Conservation (phyloP, 345 rosid genomes). For the Eucalyptus regnans region DNA sequence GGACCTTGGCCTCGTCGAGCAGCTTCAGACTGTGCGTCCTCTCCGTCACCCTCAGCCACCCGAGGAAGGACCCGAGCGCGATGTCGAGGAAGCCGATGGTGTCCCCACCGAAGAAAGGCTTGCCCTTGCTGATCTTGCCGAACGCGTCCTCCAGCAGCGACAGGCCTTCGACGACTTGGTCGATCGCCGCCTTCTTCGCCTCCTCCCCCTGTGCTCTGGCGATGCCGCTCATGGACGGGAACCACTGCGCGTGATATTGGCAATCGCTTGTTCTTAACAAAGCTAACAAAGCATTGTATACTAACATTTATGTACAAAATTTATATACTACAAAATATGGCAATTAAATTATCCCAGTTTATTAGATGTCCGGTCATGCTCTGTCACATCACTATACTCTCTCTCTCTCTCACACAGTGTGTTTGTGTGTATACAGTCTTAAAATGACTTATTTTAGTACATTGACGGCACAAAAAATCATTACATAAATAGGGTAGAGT, state of each 20-base stretch:
- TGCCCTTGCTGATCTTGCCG: conserved; percentile 42
- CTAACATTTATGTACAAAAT: not conserved
- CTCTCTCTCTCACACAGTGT: too few species aligned
- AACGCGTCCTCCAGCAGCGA: conserved; percentile 35
- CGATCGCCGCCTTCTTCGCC: conserved; percentile 12
- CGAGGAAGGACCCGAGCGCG: conserved; percentile 45
- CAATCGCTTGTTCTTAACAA: not conserved
- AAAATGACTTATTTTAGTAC: not conserved
- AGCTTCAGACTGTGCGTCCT: conserved; percentile 11
- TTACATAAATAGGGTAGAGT: too few species aligned
- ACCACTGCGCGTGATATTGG: conserved; percentile 18
- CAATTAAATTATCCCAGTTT: not conserved
- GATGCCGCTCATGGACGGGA: conserved; percentile 14
- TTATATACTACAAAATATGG: not conserved
- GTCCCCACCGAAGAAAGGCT: conserved; percentile 59
- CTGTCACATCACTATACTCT: not conserved
- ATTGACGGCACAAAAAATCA: too few species aligned
- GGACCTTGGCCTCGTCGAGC: conserved; percentile 25
- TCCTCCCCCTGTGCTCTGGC: conserved; percentile 16
- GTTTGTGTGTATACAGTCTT: too few species aligned
- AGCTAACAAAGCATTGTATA: not conserved
- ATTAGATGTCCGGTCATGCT: not conserved
- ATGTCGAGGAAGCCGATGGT: conserved; percentile 55
- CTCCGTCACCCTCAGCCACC: conserved; percentile 41
- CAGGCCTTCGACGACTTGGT: conserved; percentile 24